A percentile compares a stretch with the other conserved stretches of the same genome.
These are phyloP conservation scores for Xylariomycetidae sp. DNA, from an alignment of 2,329 filamentous ascomycete species.

Conservation along the genomic window DNA sequence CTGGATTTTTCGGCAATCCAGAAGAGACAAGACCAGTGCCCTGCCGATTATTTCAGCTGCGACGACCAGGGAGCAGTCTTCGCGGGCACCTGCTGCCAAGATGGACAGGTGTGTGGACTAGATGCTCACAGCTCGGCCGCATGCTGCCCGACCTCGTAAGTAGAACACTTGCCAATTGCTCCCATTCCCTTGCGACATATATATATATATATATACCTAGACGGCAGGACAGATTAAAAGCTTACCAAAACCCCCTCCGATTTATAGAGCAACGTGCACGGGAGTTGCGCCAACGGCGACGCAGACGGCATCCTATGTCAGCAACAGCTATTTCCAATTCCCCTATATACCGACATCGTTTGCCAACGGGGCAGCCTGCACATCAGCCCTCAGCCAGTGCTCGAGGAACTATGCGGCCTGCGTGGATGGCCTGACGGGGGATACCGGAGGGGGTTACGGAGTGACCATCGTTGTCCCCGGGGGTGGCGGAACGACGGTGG, in stretches of 20 bases:
- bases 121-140: constrained; percentile 46
- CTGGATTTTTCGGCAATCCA: constrained; percentile 20
- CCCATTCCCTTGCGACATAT: no score
- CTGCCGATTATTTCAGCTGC: constrained; percentile 47
- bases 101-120: constrained; percentile 45
- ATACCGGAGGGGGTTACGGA: constrained; percentile 36
- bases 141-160: constrained; percentile 50
- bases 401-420: constrained; percentile 50
- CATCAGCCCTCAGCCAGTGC: constrained; percentile 47
- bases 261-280: constrained; percentile 48
- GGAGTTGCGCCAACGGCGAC: constrained; percentile 42
- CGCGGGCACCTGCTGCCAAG: constrained; percentile 45
- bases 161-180: constrained; percentile 6
- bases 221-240: no score
- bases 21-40: constrained; percentile 33
- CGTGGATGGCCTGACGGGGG: constrained; percentile 41
- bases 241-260: no score
- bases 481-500: constrained; percentile 48
- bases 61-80: constrained; percentile 43
- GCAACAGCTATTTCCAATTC: constrained; percentile 56
- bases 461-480: constrained; percentile 55
- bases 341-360: constrained; percentile 53
- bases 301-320: constrained; percentile 44
- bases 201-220: no score
- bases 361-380: constrained; percentile 45